Base-by-base conservation (phyloP, 768 basidiomycete species). In the Boletus sp. region DNA sequence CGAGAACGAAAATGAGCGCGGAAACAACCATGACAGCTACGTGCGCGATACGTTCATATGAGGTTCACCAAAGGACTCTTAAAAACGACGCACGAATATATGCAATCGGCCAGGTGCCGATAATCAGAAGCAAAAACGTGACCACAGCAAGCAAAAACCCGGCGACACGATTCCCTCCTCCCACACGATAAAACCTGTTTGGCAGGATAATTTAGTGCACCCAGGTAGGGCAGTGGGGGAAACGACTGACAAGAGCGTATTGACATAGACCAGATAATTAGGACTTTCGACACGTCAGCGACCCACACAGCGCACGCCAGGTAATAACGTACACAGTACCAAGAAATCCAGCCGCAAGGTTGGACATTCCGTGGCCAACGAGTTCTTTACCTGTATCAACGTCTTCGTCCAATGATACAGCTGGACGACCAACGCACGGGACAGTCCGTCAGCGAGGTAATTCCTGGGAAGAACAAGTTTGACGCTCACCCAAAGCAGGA, bases 381-480 rank as follows among this genome's bases (percentile, higher is more conserved):
- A 98, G 84, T 67, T 99, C 96, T 56, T 87, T 86, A 70, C 98
- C 87, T 0, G 95, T 94, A 59, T 97, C 85, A 54, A 97, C 79
- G 45, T 98, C 94, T 62, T 87, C 84, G 58, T 89, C 81, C 29
- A 99, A 77, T 14, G 93, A 96, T 14, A 99, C 90, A 46, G 90
- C 90, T 90, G 42, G 32, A 37, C 15, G 32, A 47, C 23, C 35
- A n/a, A 37, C 14, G 27, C 6, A 21, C 50, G 14, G 19, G 25
- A 32, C 3, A 38, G 21, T 11, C 8, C 4, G 33, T 55, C 43
- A 32, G 40, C 34, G n/a, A 30, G 23, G 9, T 7, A 13, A 45
- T 14, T 8, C n/a, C 10, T 1, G 0, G 6, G 25, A 34, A 34
- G 50, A 54, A 23, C 4, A 21, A 39, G 17, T 8, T 25, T 7